Evolutionary conservation across 169 alveolate species (phyloP).

Genomic region (Cryptosporidium xiaoi): DNA sequence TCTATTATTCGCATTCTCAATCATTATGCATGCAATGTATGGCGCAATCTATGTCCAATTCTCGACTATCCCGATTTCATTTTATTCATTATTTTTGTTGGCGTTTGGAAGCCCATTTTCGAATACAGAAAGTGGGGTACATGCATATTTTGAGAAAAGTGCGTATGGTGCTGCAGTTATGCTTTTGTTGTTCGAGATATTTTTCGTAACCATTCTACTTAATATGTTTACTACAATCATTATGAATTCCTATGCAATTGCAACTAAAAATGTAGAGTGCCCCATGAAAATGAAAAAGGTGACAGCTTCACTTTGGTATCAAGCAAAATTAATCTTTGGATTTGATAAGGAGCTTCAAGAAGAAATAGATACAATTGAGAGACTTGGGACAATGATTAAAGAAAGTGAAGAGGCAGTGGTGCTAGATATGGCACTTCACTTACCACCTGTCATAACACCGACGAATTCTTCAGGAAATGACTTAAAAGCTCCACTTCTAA

Average conservation of each 20-base stretch:
- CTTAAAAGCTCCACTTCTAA: conserved; percentile 14
- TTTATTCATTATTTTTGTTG: conserved; percentile 50
- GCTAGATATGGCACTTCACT: conserved; percentile 74
- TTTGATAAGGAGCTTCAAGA: conserved; percentile 56
- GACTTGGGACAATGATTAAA: conserved; percentile 25
- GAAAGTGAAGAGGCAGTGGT: conserved; percentile 67
- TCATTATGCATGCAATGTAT: conserved; percentile 73
- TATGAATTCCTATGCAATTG: conserved; percentile 70
- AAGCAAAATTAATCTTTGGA: conserved; percentile 67
- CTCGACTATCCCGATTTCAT: conserved; percentile 67
- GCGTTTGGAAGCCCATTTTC: conserved; percentile 74
- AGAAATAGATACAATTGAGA: conserved; percentile 61
- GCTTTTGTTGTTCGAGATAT: conserved; percentile 60
- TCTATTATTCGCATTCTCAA: conserved; percentile 55
- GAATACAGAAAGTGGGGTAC: conserved; percentile 30
- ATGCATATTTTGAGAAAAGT: conserved; percentile 62
- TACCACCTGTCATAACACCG: conserved; percentile 56
- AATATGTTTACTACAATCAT: conserved; percentile 73
- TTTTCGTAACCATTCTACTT: conserved; percentile 48
- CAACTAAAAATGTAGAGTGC: conserved; percentile 49
- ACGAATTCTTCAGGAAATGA: conserved; percentile 15
- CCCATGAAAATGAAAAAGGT: conserved; percentile 73
- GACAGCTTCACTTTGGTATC: conserved; percentile 74
- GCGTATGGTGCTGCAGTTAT: conserved; percentile 74
- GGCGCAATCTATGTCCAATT: conserved; percentile 71